A percentile compares a stretch with the other conserved stretches of the same genome.
phyloP scores from a whole-genome alignment of 2,329 filamentous ascomycete species.

The Fusarium heterosporum region DNA sequence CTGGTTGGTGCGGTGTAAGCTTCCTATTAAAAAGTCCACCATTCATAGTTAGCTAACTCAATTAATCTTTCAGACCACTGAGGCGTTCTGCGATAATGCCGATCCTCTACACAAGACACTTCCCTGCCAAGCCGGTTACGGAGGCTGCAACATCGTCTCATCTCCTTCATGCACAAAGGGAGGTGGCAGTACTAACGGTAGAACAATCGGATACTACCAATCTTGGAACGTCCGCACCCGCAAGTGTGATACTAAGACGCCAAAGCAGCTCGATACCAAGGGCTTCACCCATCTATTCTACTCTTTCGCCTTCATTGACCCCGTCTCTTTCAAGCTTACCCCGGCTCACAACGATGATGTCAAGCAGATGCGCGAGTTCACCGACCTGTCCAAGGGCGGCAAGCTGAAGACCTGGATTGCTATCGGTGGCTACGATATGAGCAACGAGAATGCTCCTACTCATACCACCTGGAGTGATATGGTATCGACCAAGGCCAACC shows the following conservation, averaged over 20 bases:
- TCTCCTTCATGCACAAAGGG: slow-evolving; percentile 17
- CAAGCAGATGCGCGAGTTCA: slow-evolving; percentile 21
- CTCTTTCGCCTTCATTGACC: slow-evolving; percentile 29
- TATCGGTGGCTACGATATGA: slow-evolving; percentile 58
- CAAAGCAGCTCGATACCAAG: slow-evolving; percentile 20
- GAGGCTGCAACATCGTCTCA: slow-evolving; percentile 1
- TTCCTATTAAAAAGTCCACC: too few species aligned
- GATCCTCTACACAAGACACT: slow-evolving; percentile 2
- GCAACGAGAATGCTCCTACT: slow-evolving; percentile 46
- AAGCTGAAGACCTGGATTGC: slow-evolving; percentile 54
- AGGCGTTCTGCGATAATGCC: slow-evolving; percentile 5
- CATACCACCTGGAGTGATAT: slow-evolving; percentile 50
- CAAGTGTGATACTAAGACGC: slow-evolving; percentile 21
- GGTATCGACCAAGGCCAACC: slow-evolving; percentile 37
- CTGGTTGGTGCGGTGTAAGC: slow-evolving; percentile 13
- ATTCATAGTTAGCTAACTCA: background rate
- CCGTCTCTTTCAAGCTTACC: slow-evolving; percentile 10
- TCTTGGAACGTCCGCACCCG: slow-evolving; percentile 24
- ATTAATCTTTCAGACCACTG: background rate
- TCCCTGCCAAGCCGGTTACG: slow-evolving; percentile 15
- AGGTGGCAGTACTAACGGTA: slow-evolving; percentile 3
- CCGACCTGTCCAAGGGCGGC: slow-evolving; percentile 5
- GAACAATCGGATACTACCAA: slow-evolving; percentile 28
- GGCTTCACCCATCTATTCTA: slow-evolving; percentile 30
- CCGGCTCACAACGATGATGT: slow-evolving; percentile 15